phyloP scores from a whole-genome alignment of 2,329 filamentous ascomycete genomes.

The Ceratocystis lukuohia region DNA sequence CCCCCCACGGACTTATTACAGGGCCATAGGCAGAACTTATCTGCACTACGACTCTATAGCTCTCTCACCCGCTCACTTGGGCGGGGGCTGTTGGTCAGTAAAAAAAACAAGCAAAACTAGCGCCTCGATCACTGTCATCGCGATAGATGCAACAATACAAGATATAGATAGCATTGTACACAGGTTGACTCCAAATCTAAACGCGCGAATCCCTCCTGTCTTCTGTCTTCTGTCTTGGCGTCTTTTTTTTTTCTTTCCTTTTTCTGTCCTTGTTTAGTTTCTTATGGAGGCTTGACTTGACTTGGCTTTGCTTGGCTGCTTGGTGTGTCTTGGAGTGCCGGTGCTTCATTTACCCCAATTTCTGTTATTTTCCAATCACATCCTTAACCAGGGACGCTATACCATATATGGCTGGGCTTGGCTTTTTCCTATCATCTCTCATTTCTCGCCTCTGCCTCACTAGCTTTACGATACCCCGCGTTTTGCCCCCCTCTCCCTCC shows the following conservation, averaged over 20 bases:
- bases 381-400: background rate
- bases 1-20: background rate
- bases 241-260: background rate
- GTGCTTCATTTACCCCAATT: background rate
- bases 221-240: background rate
- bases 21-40: background rate
- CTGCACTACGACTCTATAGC: background rate
- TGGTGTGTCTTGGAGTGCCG: background rate
- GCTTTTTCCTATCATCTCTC: background rate
- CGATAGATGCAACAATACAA: background rate
- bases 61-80: background rate
- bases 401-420: background rate
- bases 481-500: background rate
- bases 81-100: too few relatives aligned
- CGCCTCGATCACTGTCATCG: background rate
- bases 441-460: background rate
- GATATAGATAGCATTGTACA: background rate
- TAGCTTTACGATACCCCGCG: background rate
- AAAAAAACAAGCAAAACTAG: background rate
- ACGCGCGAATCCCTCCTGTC: background rate
- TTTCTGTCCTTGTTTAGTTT: background rate
- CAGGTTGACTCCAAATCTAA: background rate
- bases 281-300: constrained; percentile 6
- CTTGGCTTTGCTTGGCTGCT: constrained; percentile 4
- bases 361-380: background rate